Base-by-base conservation (phyloP, 805 yeast genomes). In the Candida easanensis region DNA sequence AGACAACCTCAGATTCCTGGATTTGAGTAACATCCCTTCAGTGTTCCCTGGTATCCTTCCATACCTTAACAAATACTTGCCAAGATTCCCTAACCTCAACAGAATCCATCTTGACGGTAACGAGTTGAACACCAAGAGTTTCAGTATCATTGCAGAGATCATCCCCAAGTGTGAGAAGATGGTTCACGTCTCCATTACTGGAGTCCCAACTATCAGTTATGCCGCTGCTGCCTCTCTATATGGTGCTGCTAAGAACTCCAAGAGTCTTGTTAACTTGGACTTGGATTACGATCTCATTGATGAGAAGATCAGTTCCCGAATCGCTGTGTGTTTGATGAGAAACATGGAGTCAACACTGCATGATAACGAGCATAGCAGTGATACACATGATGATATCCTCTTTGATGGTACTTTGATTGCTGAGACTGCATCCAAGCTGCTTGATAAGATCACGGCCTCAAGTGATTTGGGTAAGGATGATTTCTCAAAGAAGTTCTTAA, bases 241-340 rank as follows among this genome's bases (percentile, higher is more conserved):
- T 40, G 79, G 80, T 36, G 83, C 88, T 3, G 79, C 84, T n/a
- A 79, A 80, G 56, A 71, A 76, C 41, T 78, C 89, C 0, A 72
- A 73, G 19, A 73, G 82, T n/a, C 65, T 90, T 36, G 76, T 80
- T 39, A 78, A 81, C 14, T 63, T 88, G 31, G 93, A 84, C 51
- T 69, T 86, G 39, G 90, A 86, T 53, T 73, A 73, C 44, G 80
- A 73, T 17, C 63, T 70, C 17, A 71, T 86, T 51, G 82, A 90
- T 11, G 77, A 74, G 41, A 69, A 73, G 38, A 73, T 83, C 50
- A 80, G 77, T 54, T 85, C 88, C 33, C 76, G 81, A 54, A 76
- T 89, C 45, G 93, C 95, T 1, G 72, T 86, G 34, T 81, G 84
- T 53, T 77, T 93, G 37, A 82, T 90, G 82, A 76, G 84, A 54